These are phyloP conservation scores for Hyparrhenia diplandra DNA, from an alignment of 176 grass and related monocot species.

Conservation along the genomic window DNA sequence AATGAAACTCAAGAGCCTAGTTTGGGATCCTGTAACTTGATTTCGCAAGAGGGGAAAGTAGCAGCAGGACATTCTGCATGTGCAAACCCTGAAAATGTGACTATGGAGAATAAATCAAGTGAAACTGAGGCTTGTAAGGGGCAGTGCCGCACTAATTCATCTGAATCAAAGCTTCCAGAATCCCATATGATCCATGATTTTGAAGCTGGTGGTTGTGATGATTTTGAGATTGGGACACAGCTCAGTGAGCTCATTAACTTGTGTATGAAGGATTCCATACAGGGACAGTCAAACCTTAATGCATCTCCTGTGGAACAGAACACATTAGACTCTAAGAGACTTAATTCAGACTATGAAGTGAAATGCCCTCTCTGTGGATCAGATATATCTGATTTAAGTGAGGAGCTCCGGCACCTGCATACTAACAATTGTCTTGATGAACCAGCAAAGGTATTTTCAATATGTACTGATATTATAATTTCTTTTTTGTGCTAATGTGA, in stretches of 20 bases:
- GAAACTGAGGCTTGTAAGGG: neutral
- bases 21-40: neutral
- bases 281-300: constrained; percentile 17
- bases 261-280: constrained; percentile 44
- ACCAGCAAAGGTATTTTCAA: constrained; percentile 43
- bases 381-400: constrained; percentile 65
- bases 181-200: constrained; percentile 8
- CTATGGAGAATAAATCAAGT: neutral
- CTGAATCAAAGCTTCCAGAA: constrained; percentile 39
- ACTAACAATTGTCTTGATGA: constrained; percentile 77
- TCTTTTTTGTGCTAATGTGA: neutral
- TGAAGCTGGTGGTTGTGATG: constrained; percentile 31
- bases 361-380: constrained; percentile 78
- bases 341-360: constrained; percentile 28
- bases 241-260: constrained; percentile 84
- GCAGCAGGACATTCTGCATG: neutral
- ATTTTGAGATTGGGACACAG: constrained; percentile 78
- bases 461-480: constrained; percentile 11
- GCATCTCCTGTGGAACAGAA: neutral
- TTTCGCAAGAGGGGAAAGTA: constrained; percentile 31
- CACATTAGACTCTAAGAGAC: neutral
- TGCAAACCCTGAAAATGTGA: neutral
- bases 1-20: constrained; percentile 1
- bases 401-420: constrained; percentile 52
- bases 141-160: constrained; percentile 16